Evolutionary conservation across 306 rosid genomes (phyloP).

Genomic region (Erythrophleum fordii): DNA sequence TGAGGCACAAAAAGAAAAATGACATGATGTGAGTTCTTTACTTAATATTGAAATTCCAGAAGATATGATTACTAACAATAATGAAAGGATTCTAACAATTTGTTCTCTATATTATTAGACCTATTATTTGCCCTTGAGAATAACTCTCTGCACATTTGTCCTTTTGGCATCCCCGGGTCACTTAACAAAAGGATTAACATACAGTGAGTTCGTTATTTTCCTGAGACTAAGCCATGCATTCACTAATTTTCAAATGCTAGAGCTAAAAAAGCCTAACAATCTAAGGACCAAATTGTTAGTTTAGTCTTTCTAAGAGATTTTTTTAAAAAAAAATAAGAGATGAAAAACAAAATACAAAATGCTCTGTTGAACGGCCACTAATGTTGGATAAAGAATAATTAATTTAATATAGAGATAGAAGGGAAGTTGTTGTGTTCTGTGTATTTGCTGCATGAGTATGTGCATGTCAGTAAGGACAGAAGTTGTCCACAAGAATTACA

Average conservation of each 20-base stretch:
- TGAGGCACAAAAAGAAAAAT: conserved; percentile 9
- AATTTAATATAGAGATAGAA: not conserved
- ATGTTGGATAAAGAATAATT: not conserved
- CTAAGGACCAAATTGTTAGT: no score
- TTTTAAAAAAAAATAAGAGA: no score
- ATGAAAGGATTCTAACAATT: not conserved
- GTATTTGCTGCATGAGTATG: not conserved
- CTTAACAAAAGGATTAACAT: no score
- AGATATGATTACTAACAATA: not conserved
- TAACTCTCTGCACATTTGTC: no score
- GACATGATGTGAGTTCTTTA: not conserved
- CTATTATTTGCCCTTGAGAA: no score
- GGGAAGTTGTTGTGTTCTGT: not conserved
- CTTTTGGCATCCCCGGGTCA: no score
- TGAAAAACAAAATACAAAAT: conserved; percentile 15
- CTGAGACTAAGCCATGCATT: no score
- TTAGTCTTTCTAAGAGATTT: no score
- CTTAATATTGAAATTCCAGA: conserved; percentile 3
- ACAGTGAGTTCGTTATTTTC: no score
- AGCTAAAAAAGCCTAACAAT: no score
- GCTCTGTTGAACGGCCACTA: conserved; percentile 9
- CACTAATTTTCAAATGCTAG: no score
- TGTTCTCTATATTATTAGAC: no score
- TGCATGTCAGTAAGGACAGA: not conserved
- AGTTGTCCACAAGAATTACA: not conserved